phyloP scores from a whole-genome alignment of 495 filamentous ascomycete genomes.

The Penicillium steckii region DNA sequence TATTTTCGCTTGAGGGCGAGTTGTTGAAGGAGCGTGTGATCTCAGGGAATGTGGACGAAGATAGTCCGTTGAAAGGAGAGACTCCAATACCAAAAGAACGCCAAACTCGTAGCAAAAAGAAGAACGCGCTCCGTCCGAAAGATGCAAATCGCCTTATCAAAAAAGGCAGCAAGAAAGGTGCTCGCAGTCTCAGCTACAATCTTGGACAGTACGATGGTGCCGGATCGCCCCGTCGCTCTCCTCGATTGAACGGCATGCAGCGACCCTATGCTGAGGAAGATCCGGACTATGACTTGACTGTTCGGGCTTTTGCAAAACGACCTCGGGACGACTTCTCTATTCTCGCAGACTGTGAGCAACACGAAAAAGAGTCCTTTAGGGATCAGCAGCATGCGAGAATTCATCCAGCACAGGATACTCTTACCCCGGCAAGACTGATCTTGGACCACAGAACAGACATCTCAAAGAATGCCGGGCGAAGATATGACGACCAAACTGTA shows the following conservation, averaged over 20 bases:
- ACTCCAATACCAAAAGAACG: slow-evolving; percentile 43
- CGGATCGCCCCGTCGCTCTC: background rate
- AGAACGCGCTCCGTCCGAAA: slow-evolving; percentile 17
- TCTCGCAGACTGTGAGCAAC: slow-evolving; percentile 32
- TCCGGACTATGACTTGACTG: slow-evolving; percentile 30
- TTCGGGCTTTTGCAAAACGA: slow-evolving; percentile 17
- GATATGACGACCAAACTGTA: background rate
- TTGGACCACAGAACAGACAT: slow-evolving; percentile 18
- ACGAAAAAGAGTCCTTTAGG: slow-evolving; percentile 9
- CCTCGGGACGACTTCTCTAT: slow-evolving; percentile 29
- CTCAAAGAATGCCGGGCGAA: slow-evolving; percentile 11
- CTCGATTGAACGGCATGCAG: slow-evolving; percentile 2
- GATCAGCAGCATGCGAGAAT: background rate
- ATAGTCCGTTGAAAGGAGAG: slow-evolving; percentile 48
- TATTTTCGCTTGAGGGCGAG: slow-evolving; percentile 58
- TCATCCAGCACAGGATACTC: slow-evolving; percentile 7
- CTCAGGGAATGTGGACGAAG: slow-evolving; percentile 52
- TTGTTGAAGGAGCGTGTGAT: slow-evolving; percentile 58
- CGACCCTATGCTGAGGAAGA: slow-evolving; percentile 20
- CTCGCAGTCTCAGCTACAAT: background rate
- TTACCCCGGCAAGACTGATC: slow-evolving; percentile 24
- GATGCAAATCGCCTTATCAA: slow-evolving; percentile 32
- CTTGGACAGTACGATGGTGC: background rate
- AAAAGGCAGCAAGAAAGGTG: background rate
- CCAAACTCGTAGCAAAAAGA: slow-evolving; percentile 24